phyloP scores from a whole-genome alignment of 306 rosid genomes.

The Trifolium fragiferum region DNA sequence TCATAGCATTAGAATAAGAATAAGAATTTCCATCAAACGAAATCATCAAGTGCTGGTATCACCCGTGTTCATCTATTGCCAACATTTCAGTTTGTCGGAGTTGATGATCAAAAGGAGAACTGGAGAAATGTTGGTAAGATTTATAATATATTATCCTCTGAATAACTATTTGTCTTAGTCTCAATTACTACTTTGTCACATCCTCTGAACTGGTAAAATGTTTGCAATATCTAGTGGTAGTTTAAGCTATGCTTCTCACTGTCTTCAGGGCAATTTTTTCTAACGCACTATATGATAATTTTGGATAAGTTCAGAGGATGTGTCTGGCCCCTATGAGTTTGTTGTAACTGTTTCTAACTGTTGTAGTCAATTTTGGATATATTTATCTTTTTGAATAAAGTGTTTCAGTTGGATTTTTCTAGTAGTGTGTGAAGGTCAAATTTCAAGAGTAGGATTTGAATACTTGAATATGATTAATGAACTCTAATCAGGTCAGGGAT shows the following conservation, averaged over 20 bases:
- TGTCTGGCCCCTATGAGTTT: too few species aligned
- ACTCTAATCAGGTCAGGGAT: not conserved
- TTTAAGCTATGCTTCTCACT: constrained; percentile 12
- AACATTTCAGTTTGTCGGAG: constrained; percentile 84
- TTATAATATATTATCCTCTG: constrained; percentile 30
- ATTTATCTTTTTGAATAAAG: too few species aligned
- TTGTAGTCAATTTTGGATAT: too few species aligned
- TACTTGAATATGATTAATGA: not conserved
- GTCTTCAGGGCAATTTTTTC: not conserved
- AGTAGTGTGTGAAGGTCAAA: not conserved
- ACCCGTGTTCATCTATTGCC: constrained; percentile 88
- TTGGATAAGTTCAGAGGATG: too few species aligned
- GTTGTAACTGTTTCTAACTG: not conserved
- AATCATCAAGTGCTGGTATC: constrained; percentile 84
- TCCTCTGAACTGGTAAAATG: too few species aligned
- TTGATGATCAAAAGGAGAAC: constrained; percentile 83
- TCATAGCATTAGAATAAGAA: too few species aligned
- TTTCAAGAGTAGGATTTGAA: not conserved
- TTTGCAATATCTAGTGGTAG: not conserved
- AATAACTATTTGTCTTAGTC: not conserved
- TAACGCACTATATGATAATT: too few species aligned
- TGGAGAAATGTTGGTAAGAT: constrained; percentile 79
- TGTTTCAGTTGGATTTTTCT: not conserved
- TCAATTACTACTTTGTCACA: too few species aligned
- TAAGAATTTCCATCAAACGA: too few species aligned